Base-by-base conservation (phyloP, 192 early-diverging fungal genomes). In the Funneliformis geosporum region DNA sequence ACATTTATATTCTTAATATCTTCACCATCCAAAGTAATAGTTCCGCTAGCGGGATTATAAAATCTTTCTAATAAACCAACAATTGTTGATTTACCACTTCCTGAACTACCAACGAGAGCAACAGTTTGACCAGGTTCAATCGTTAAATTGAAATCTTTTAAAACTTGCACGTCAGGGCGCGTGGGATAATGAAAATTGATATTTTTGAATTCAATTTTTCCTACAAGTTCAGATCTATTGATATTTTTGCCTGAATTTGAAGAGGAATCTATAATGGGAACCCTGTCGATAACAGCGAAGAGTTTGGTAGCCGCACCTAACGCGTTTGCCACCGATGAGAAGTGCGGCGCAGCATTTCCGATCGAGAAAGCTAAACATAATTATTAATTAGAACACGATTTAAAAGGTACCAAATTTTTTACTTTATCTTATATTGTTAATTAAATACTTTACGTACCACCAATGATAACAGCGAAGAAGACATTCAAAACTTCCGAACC, bases 401-500 rank as follows among this genome's bases (percentile, higher is more conserved):
- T n/a, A n/a, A n/a, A n/a, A n/a, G n/a, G n/a, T n/a, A n/a, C n/a
- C n/a, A n/a, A n/a, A n/a, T n/a, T n/a, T n/a, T n/a, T n/a, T n/a
- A n/a, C n/a, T n/a, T n/a, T n/a, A n/a, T n/a, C n/a, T n/a, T n/a
- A n/a, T n/a, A n/a, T n/a, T n/a, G n/a, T n/a, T 65, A 27, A 27
- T 18, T 67, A 11, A 68, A 18, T 27, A 68, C 10, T 5, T 73
- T 6, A 43, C 70, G 43, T 78, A 83, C 79, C 79, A 73, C 96
- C 96, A 50, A 97, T 93, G 5, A 97, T 88, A 82, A 99, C 89
- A 60, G 94, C 87, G 83, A 98, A 95, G 82, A 99, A 98, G 44
- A 94, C 95, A 70, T 90, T 94, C 27, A 96, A 82, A 33, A 97
- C 92, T 39, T 83, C 74, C 0, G 83, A 83, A 60, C 85, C 86